These are phyloP conservation scores for Penicillium paxilli DNA, from an alignment of 495 filamentous ascomycete genomes.

Conservation along the genomic window DNA sequence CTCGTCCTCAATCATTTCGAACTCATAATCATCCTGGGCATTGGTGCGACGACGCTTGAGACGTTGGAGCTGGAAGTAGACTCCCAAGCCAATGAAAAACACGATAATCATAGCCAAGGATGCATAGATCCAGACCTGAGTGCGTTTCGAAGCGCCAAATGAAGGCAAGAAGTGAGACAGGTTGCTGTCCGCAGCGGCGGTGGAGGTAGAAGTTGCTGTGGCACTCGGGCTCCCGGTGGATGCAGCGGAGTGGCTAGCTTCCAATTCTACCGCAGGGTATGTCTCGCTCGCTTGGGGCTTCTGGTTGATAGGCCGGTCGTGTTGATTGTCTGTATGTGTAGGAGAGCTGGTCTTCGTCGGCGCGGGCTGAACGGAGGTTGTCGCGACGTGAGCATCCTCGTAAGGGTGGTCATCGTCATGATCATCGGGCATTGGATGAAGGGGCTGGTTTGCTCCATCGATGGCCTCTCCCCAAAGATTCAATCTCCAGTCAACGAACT, in stretches of 20 bases:
- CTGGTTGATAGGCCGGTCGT: slow-evolving; percentile 71
- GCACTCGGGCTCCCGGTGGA: slow-evolving; percentile 30
- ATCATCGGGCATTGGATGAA: slow-evolving; percentile 81
- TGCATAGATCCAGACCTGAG: slow-evolving; percentile 94
- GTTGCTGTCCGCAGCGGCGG: slow-evolving; percentile 56
- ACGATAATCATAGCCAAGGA: slow-evolving; percentile 76
- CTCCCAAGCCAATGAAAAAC: slow-evolving; percentile 77
- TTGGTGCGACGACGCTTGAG: slow-evolving; percentile 73
- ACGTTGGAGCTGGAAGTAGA: slow-evolving; percentile 77
- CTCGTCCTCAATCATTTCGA: slow-evolving; percentile 85
- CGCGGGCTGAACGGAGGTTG: slow-evolving; percentile 49
- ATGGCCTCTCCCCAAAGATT: slow-evolving; percentile 90
- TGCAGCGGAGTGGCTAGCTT: slow-evolving; percentile 18
- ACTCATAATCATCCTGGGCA: slow-evolving; percentile 85
- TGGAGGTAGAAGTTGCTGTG: slow-evolving; percentile 40
- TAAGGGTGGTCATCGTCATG: slow-evolving; percentile 81
- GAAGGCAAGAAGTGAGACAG: slow-evolving; percentile 90
- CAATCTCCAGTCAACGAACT: slow-evolving; percentile 88
- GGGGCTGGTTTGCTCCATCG: slow-evolving; percentile 66
- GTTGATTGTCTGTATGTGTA: slow-evolving; percentile 64
- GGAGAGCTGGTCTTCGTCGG: slow-evolving; percentile 45
- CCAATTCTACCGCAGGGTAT: slow-evolving; percentile 22
- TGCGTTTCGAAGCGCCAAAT: slow-evolving; percentile 88
- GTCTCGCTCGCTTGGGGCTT: slow-evolving; percentile 46
- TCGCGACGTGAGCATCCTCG: slow-evolving; percentile 52